Evolutionary conservation across 352 stramenopile genomes (phyloP).

Genomic region (Phytophthora brassicae): DNA sequence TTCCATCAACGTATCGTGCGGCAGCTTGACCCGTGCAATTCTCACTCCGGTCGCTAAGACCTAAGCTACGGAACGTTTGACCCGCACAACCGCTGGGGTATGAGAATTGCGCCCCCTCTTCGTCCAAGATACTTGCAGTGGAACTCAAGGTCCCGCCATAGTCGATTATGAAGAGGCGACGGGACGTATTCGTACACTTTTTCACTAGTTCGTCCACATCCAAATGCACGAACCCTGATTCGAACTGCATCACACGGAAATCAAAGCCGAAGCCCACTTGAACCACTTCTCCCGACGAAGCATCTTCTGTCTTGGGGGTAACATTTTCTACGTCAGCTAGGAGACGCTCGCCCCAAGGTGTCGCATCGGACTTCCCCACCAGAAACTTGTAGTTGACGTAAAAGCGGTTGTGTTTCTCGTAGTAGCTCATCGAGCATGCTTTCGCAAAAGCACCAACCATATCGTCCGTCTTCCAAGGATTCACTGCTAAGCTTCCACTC

Average conservation of each 20-base stretch:
- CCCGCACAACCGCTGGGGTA: slow-evolving; percentile 9
- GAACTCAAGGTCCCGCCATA: slow-evolving; percentile 96
- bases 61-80: slow-evolving; percentile 7
- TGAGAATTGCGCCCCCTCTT: slow-evolving; percentile 58
- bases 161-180: slow-evolving; percentile 96
- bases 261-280: slow-evolving; percentile 95
- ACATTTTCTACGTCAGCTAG: slow-evolving; percentile 93
- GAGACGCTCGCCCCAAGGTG: slow-evolving; percentile 93
- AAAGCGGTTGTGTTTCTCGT: slow-evolving; percentile 74
- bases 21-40: slow-evolving; percentile 29
- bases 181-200: slow-evolving; percentile 56
- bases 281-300: slow-evolving; percentile 67
- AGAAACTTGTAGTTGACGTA: slow-evolving; percentile 90
- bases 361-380: slow-evolving; percentile 55
- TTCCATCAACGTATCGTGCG: slow-evolving; percentile 58
- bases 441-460: slow-evolving; percentile 72
- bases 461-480: slow-evolving; percentile 96
- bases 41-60: slow-evolving; percentile 9
- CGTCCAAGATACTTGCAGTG: slow-evolving; percentile 64
- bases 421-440: slow-evolving; percentile 72
- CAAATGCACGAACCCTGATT: slow-evolving; percentile 92
- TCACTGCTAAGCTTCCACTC: slow-evolving; percentile 95
- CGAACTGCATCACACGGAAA: slow-evolving; percentile 95
- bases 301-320: slow-evolving; percentile 40
- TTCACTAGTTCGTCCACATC: slow-evolving; percentile 89